phyloP scores from a whole-genome alignment of 106 monocot genomes.

The Narthecium ossifragum region DNA sequence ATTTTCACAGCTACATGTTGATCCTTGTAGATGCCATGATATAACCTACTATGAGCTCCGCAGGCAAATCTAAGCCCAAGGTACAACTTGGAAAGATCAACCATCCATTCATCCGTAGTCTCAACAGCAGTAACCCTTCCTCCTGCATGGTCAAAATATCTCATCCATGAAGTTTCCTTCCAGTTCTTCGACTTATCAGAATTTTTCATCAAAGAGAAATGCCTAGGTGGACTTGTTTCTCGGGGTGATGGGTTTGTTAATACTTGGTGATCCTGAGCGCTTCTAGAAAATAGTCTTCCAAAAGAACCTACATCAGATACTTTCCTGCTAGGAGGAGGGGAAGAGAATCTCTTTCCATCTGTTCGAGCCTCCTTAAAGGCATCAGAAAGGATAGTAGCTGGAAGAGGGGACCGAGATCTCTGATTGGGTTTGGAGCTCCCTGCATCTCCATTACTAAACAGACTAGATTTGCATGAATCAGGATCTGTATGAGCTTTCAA shows the following conservation, averaged over 20 bases:
- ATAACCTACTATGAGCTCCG: slow-evolving; percentile 66
- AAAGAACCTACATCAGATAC: slow-evolving; percentile 23
- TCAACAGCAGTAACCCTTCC: slow-evolving; percentile 56
- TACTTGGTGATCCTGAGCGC: slow-evolving; percentile 11
- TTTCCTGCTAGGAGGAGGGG: slow-evolving; percentile 45
- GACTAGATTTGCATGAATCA: slow-evolving; percentile 4
- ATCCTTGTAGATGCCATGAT: slow-evolving; percentile 65
- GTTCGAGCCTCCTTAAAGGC: slow-evolving; percentile 49
- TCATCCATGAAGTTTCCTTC: slow-evolving; percentile 44
- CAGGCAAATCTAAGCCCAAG: slow-evolving; percentile 58
- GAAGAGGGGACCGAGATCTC: slow-evolving; percentile 48
- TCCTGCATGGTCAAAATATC: slow-evolving; percentile 50
- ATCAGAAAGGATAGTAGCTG: slow-evolving; percentile 27
- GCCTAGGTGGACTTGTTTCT: slow-evolving; percentile 16
- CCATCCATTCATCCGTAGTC: slow-evolving; percentile 32
- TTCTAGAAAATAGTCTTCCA: slow-evolving; percentile 26
- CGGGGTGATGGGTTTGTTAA: slow-evolving; percentile 7
- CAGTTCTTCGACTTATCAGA: slow-evolving; percentile 27
- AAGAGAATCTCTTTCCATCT: slow-evolving; percentile 37
- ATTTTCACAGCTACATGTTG: slow-evolving; percentile 68
- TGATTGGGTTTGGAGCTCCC: slow-evolving; percentile 17
- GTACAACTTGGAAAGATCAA: slow-evolving; percentile 66
- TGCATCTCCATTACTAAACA: not conserved
- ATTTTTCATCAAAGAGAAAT: slow-evolving; percentile 18
- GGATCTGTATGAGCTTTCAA: slow-evolving; percentile 6